These are phyloP conservation scores for Chaetomium strumarium DNA, from an alignment of 2,329 filamentous ascomycete genomes.

Conservation along the genomic window DNA sequence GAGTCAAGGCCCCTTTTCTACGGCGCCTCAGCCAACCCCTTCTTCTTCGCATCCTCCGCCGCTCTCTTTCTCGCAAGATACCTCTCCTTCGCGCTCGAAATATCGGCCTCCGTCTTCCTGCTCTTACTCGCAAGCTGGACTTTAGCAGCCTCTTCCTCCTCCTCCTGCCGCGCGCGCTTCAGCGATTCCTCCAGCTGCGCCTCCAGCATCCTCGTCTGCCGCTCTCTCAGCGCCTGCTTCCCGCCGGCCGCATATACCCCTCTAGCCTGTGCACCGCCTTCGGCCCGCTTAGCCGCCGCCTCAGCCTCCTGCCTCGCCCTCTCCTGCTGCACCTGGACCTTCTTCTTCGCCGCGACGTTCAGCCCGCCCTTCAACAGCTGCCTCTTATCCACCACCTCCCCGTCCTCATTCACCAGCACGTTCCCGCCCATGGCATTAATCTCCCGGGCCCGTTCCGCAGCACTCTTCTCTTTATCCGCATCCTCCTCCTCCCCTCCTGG, in stretches of 20 bases:
- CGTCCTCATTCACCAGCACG: constrained; percentile 73
- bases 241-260: constrained; percentile 43
- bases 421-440: constrained; percentile 56
- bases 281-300: constrained; percentile 22
- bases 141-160: constrained; percentile 56
- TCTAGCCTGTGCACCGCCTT: constrained; percentile 28
- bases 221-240: constrained; percentile 64
- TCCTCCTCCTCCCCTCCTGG: constrained; percentile 31
- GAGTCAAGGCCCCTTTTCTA: neutral
- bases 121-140: constrained; percentile 65
- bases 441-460: constrained; percentile 60
- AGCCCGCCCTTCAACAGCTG: constrained; percentile 70
- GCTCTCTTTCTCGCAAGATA: constrained; percentile 73
- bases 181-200: constrained; percentile 67
- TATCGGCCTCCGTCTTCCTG: constrained; percentile 69
- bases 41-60: constrained; percentile 62
- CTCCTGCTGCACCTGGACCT: constrained; percentile 37
- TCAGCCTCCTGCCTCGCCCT: constrained; percentile 26
- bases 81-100: constrained; percentile 71
- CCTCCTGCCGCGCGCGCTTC: constrained; percentile 66
- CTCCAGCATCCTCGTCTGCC: constrained; percentile 74
- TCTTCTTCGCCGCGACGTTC: constrained; percentile 63
- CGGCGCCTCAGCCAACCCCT: constrained; percentile 30
- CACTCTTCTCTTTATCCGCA: constrained; percentile 45
- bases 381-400: constrained; percentile 78